Percentiles rank a stretch among this genome's conserved stretches.
These are phyloP conservation scores for Filosporella fistucella DNA, from an alignment of 495 filamentous ascomycete species.

Conservation along the genomic window DNA sequence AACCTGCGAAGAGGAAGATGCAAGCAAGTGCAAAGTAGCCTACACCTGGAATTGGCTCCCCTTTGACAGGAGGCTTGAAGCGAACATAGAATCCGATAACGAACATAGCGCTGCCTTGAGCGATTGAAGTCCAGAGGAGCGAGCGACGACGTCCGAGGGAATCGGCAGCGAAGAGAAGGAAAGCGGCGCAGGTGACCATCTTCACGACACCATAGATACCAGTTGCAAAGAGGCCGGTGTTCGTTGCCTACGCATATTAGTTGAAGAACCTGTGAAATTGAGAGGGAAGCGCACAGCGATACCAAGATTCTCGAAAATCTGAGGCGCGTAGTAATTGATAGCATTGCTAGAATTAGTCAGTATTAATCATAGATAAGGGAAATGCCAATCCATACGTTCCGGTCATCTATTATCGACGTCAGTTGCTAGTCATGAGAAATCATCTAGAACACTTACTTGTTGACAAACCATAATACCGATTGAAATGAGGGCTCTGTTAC, in stretches of 20 bases:
- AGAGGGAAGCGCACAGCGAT: slow-evolving; percentile 38
- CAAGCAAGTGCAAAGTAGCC: slow-evolving; percentile 66
- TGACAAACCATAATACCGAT: slow-evolving; percentile 67
- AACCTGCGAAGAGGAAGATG: slow-evolving; percentile 70
- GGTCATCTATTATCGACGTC: slow-evolving; percentile 16
- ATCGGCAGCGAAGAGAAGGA: slow-evolving; percentile 56
- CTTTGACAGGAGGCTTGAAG: slow-evolving; percentile 56
- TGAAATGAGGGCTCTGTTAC: slow-evolving; percentile 55
- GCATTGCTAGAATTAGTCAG: slow-evolving; percentile 23
- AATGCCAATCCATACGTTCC: slow-evolving; percentile 12
- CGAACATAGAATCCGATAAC: slow-evolving; percentile 79
- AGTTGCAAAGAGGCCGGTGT: slow-evolving; percentile 49
- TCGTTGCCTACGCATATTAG: slow-evolving; percentile 4
- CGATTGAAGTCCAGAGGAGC: slow-evolving; percentile 51
- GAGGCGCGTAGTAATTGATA: slow-evolving; percentile 69
- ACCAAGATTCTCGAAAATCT: slow-evolving; percentile 62
- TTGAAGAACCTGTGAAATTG: neutral
- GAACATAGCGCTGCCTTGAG: slow-evolving; percentile 67
- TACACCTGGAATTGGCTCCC: slow-evolving; percentile 43
- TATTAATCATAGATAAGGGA: neutral
- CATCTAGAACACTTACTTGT: slow-evolving; percentile 63
- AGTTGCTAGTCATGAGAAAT: slow-evolving; percentile 21
- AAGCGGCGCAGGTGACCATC: slow-evolving; percentile 53
- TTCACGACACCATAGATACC: slow-evolving; percentile 63
- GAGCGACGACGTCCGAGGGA: slow-evolving; percentile 21